These are phyloP conservation scores for Tetrahymena thermophila DNA, from an alignment of 73 alveolate genomes.

Conservation along the genomic window DNA sequence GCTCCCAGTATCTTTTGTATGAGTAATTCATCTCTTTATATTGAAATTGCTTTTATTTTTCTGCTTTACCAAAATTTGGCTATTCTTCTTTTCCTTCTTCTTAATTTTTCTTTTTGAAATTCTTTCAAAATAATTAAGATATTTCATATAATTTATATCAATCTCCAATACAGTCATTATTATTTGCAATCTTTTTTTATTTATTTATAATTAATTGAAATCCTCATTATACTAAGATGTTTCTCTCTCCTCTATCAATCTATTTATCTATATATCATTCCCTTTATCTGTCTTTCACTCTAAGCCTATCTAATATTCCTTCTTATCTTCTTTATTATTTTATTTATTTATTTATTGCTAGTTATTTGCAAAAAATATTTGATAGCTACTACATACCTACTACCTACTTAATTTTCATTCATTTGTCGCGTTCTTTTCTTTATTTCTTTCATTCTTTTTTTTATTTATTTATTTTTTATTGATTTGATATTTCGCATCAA, in stretches of 20 bases:
- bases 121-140: background rate
- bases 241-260: background rate
- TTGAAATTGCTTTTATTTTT: background rate
- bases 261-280: background rate
- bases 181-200: background rate
- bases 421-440: background rate
- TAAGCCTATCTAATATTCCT: background rate
- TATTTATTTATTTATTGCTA: background rate
- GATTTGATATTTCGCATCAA: background rate
- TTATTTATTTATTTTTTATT: background rate
- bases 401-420: background rate
- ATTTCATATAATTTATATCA: background rate
- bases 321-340: background rate
- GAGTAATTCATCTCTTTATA: slow-evolving; percentile 38
- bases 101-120: background rate
- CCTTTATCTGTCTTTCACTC: background rate
- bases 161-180: background rate
- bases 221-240: background rate
- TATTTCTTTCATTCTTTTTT: background rate
- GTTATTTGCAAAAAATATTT: background rate
- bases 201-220: background rate
- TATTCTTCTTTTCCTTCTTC: slow-evolving; percentile 1
- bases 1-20: slow-evolving; percentile 53
- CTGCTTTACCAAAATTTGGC: slow-evolving; percentile 3
- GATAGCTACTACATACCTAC: background rate